A percentile compares a stretch with the other conserved stretches of the same genome.
phyloP scores from a whole-genome alignment of 1,139 yeast genomes.

The Hansenula anomala region DNA sequence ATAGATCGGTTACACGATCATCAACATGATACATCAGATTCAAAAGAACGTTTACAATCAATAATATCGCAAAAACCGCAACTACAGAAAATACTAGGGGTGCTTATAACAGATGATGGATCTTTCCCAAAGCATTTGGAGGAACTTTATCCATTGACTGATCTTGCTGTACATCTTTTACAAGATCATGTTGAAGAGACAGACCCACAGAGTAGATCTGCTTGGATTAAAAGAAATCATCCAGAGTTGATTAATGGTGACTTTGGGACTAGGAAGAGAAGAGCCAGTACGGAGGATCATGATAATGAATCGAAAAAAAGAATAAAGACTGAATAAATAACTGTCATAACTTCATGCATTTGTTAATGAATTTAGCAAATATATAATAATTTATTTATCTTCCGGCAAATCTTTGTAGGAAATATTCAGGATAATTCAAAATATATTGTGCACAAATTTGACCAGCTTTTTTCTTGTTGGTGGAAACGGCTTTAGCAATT shows the following conservation, averaged over 20 bases:
- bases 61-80: not conserved
- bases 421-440: slow-evolving; percentile 8
- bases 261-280: not conserved
- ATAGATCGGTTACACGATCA: slow-evolving; percentile 1
- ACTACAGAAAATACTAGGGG: not conserved
- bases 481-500: slow-evolving; percentile 11
- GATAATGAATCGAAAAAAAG: too few species aligned
- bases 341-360: too few species aligned
- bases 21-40: not conserved
- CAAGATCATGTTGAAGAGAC: not conserved
- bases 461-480: slow-evolving; percentile 18
- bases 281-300: too few species aligned
- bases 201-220: not conserved
- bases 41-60: not conserved
- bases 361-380: too few species aligned
- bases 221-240: not conserved
- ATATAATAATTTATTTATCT: not conserved
- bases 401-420: not conserved
- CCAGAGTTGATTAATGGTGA: not conserved
- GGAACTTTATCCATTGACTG: not conserved
- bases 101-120: too few species aligned
- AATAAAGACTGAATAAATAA: too few species aligned
- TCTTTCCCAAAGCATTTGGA: not conserved
- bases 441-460: slow-evolving; percentile 15
- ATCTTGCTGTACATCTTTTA: not conserved